Evolutionary conservation across 2,329 filamentous ascomycete genomes (phyloP), one percentile per base, ranked within the genome.

Genomic region (Colletotrichum tropicicola): DNA sequence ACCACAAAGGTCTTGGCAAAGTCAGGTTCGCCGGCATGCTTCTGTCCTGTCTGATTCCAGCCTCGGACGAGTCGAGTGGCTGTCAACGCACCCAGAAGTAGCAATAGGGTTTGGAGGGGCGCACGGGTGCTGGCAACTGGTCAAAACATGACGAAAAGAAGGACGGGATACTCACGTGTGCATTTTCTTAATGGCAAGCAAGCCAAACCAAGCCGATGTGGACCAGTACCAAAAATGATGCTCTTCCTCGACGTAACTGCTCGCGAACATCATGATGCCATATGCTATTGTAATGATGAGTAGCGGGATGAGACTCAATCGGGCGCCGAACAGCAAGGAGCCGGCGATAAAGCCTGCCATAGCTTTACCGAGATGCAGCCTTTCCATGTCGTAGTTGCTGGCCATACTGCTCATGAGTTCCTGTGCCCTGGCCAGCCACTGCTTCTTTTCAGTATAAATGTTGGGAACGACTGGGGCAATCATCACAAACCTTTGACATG

Each of bases 191-290:
- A 86, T 68, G 30, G 81, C 82, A 12, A 91, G 78, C 28, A 83
- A 80, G 2, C 82, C 78, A 30, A 91, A 73, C 92, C 92, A 97
- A 6, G 88, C 86, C 0, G 91, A 89, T 0, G 91, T 87, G 1
- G 88, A 79, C 94, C 95, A 98, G 78, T 99, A 98, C 96, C 96
- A 99, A 75, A 97, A 98, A 70, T 98, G 93, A 52, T 99, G 96
- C 76, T 99, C 96, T 79, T 99, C 96, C 77, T 99, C 96, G 2
- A 99, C 93, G 75, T 96, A 99, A 73, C 94, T 98, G 75, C 93
- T 97, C 9, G 94, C 95, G 78, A 98, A 98, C 94, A 98, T 98
- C 89, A 98, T 97, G 37, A 88, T 76, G 2, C 90, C 89, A 73
- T 98, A 97, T 0, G 86, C 77, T 0, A 89, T 49, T 1, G 86